These are phyloP conservation scores for Phytopythium kandeliae DNA, from an alignment of 352 stramenopile species.

Conservation along the genomic window DNA sequence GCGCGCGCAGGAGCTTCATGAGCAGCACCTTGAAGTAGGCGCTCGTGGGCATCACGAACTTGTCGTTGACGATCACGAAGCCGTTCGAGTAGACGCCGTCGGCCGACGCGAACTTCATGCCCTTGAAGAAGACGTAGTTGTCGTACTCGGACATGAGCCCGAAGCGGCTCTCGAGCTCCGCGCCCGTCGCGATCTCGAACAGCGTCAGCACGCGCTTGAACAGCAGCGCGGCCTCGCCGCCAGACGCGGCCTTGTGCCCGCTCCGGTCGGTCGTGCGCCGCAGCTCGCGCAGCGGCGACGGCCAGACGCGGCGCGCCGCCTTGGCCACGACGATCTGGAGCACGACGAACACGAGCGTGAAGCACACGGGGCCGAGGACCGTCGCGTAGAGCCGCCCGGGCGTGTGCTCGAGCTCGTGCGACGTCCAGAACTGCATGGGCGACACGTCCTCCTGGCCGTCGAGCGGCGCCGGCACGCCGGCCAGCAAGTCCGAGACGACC, in stretches of 20 bases:
- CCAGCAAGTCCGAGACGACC: constrained; percentile 8
- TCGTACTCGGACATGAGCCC: constrained; percentile 39
- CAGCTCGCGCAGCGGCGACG: constrained; percentile 2
- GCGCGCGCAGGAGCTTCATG: constrained; percentile 15
- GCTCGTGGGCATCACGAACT: constrained; percentile 20
- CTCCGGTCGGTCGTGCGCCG: constrained; percentile 1
- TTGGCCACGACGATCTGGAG: constrained; percentile 20
- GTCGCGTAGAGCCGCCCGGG: constrained; percentile 6
- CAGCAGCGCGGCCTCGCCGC: background rate
- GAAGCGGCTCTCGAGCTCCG: constrained; percentile 16
- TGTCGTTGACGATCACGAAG: constrained; percentile 30
- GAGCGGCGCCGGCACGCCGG: constrained; percentile 9
- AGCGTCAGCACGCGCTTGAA: constrained; percentile 17
- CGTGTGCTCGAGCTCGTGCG: constrained; percentile 15
- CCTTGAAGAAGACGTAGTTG: constrained; percentile 31
- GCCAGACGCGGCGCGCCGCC: constrained; percentile 19
- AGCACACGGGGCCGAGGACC: constrained; percentile 16
- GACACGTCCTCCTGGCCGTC: constrained; percentile 19
- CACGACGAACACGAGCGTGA: constrained; percentile 18
- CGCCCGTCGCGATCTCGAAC: constrained; percentile 22
- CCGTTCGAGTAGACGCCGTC: constrained; percentile 27
- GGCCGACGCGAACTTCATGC: constrained; percentile 27
- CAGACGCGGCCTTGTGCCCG: background rate
- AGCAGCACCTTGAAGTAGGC: constrained; percentile 20
- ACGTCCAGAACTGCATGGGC: constrained; percentile 23